A percentile compares a stretch with the other conserved stretches of the same genome.
These are phyloP conservation scores for Cicer arietinum DNA, from an alignment of 306 rosid species.

Conservation along the genomic window DNA sequence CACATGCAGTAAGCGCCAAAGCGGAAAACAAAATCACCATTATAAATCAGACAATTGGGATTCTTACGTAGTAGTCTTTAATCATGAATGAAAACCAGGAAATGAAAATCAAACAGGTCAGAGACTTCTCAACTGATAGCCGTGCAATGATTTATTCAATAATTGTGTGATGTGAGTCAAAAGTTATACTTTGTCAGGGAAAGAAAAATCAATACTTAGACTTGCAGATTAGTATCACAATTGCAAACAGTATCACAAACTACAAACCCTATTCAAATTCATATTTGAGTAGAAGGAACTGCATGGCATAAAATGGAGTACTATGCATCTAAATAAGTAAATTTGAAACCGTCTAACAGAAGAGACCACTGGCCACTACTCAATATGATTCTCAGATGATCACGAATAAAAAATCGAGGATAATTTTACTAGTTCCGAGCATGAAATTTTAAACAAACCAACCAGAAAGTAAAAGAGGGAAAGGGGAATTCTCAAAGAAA, in stretches of 20 bases:
- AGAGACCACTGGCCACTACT: conserved; percentile 5
- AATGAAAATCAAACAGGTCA: not conserved
- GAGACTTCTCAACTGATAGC: conserved; percentile 21
- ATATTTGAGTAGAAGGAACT: not conserved
- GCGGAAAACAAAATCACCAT: conserved; percentile 7
- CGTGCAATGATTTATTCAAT: conserved; percentile 24
- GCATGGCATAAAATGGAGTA: not conserved
- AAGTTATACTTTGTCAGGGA: not conserved
- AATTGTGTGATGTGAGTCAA: conserved; percentile 5
- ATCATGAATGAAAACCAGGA: not conserved
- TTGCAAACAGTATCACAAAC: not conserved
- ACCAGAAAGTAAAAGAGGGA: conserved; percentile 39
- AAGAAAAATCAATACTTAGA: not conserved
- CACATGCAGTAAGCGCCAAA: conserved; percentile 1
- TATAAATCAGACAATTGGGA: not conserved
- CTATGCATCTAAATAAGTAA: conserved; percentile 24
- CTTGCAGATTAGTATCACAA: conserved; percentile 22
- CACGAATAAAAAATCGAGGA: not conserved
- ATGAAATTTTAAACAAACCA: not conserved
- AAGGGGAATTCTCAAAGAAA: conserved; percentile 39
- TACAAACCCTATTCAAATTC: conserved; percentile 12
- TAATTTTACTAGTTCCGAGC: conserved; percentile 11
- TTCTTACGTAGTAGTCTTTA: not conserved
- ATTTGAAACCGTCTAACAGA: conserved; percentile 23
- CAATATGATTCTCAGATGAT: not conserved